phyloP scores from a whole-genome alignment of 441 rosid species.

The Jatropha multifida region DNA sequence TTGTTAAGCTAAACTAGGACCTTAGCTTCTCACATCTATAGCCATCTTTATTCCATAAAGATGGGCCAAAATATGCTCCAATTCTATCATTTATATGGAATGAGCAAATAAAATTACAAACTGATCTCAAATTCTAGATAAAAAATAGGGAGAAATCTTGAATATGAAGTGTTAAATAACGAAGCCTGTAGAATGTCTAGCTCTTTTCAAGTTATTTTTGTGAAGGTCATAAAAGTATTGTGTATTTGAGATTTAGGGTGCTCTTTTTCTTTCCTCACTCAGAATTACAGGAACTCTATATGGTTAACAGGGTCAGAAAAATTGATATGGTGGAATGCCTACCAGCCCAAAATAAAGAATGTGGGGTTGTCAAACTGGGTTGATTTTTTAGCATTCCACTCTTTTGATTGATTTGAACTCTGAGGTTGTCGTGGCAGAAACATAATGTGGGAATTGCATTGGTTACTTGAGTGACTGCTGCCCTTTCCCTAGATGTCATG shows the following conservation, averaged over 20 bases:
- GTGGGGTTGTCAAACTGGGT: neutral
- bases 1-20: neutral
- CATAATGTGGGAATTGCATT: neutral
- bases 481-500: neutral
- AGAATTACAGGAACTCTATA: neutral
- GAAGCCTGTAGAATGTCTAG: neutral
- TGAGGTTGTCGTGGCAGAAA: neutral
- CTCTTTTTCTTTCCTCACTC: neutral
- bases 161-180: neutral
- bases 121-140: neutral
- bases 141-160: neutral
- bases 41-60: neutral
- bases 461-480: neutral
- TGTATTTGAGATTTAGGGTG: neutral
- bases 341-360: neutral
- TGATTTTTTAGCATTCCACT: neutral
- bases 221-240: neutral
- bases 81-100: neutral
- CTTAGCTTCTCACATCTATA: neutral
- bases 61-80: neutral
- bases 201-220: neutral
- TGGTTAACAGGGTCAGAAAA: neutral
- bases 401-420: slow-evolving; percentile 1
- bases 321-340: neutral
- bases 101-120: too few relatives aligned